These are phyloP conservation scores for Crotalaria pallida DNA, from an alignment of 306 rosid genomes.

Conservation along the genomic window DNA sequence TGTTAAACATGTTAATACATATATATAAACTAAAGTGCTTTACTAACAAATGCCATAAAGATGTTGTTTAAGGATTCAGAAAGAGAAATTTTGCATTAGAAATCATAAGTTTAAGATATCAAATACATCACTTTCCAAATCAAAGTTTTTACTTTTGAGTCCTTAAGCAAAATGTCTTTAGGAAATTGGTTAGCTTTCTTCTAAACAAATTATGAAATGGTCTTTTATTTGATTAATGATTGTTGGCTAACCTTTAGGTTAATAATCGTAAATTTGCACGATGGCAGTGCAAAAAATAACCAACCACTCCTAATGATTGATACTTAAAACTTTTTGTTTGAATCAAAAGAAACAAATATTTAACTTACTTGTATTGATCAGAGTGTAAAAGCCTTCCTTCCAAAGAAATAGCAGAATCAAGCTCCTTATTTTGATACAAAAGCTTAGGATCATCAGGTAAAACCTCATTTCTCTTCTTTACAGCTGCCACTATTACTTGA, in stretches of 20 bases:
- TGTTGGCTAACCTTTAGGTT: background rate
- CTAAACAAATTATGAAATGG: too few species aligned
- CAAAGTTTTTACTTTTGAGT: too few species aligned
- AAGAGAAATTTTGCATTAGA: too few species aligned
- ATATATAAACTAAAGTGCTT: too few species aligned
- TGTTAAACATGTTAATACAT: background rate
- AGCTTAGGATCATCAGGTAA: conserved; percentile 29
- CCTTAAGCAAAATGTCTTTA: too few species aligned
- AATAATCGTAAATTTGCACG: background rate
- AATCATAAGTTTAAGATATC: too few species aligned
- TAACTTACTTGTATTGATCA: conserved; percentile 34
- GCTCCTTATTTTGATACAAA: conserved; percentile 36
- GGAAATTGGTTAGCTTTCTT: too few species aligned
- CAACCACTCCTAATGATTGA: background rate
- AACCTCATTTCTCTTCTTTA: conserved; percentile 35
- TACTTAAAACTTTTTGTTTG: conserved; percentile 3
- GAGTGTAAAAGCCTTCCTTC: conserved; percentile 46
- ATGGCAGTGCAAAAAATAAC: background rate
- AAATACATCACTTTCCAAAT: too few species aligned
- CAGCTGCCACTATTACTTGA: conserved; percentile 52
- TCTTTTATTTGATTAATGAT: conserved; percentile 30
- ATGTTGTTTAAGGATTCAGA: too few species aligned
- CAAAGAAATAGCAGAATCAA: conserved; percentile 41
- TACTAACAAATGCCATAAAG: too few species aligned
- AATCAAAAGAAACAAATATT: background rate